Base-by-base conservation (phyloP, 805 yeast species). In the Saturnispora dispora region DNA sequence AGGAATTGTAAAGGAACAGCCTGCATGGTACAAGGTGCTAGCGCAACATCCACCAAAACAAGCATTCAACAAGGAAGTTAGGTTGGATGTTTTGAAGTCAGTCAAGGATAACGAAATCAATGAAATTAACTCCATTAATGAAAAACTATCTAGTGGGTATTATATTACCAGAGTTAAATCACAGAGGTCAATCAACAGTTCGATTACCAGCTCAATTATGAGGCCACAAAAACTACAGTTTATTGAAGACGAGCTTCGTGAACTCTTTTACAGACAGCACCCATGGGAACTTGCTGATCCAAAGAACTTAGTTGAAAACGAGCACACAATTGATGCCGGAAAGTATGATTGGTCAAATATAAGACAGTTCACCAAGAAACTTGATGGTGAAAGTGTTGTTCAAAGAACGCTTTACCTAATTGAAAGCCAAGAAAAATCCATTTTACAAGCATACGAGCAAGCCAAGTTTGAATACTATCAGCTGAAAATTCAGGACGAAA, bases 211-310 rank as follows among this genome's bases (percentile, higher is more conserved):
- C 8, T 72, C 72, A 52, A 70, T 83, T 15, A 72, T 74, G 58
- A 69, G 73, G 56, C 74, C 84, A 10, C 78, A 79, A 41, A 74
- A 75, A 55, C 69, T 86, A 61, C 66, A 65, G 52, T 83, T 76
- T 58, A 65, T 80, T 50, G 93, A 91, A 67, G 99, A 93, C 68
- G 81, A 83, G 59, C 69, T 93, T 58, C 80, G 99, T 71, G 74
- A 78, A 45, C 72, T 85, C 23, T 93, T 93, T 63, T 91, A 83
- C 67, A 81, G 81, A 53, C 96, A 90, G 64, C 99, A 93, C 68
- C 99, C 99, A 6, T 93, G 99, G 99, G 99, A 93, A 69, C 72
- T 90, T 50, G 88, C 98, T 1, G 78, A 95, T 58, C 96, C 98
- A 13, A 87, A 86, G 64, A 75, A 80, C 28, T 69, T 93, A 57